Percentiles rank a stretch among this genome's conserved stretches.
Conservation (phyloP, 495 filamentous ascomycete species). For the Penicillium soppii region DNA sequence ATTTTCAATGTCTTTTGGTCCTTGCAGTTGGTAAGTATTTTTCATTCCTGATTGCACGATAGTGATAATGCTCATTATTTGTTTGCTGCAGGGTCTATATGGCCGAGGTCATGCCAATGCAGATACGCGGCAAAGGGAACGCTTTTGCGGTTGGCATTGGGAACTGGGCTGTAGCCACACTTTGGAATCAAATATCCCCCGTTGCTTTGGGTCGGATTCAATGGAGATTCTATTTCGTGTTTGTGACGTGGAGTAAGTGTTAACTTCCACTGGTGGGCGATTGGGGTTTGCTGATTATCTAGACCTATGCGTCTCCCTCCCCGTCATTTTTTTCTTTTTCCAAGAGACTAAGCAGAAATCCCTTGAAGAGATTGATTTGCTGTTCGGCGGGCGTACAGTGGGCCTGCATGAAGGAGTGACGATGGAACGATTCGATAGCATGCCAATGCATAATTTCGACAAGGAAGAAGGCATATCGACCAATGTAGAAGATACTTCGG, state of each 20-base stretch:
- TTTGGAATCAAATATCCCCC: slow-evolving; percentile 52
- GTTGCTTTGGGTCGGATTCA: slow-evolving; percentile 41
- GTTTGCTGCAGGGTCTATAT: slow-evolving; percentile 38
- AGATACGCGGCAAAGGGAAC: slow-evolving; percentile 48
- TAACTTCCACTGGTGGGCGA: neutral
- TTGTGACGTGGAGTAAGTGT: slow-evolving; percentile 39
- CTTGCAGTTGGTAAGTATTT: slow-evolving; percentile 40
- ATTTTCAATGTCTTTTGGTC: slow-evolving; percentile 48
- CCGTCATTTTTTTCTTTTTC: slow-evolving; percentile 52
- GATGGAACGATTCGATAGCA: slow-evolving; percentile 33
- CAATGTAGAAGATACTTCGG: slow-evolving; percentile 20
- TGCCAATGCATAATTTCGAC: slow-evolving; percentile 10
- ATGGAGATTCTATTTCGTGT: slow-evolving; percentile 51
- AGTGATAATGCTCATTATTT: neutral
- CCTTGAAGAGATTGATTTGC: slow-evolving; percentile 56
- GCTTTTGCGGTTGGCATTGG: slow-evolving; percentile 47
- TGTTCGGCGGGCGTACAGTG: slow-evolving; percentile 51
- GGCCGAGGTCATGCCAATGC: slow-evolving; percentile 52
- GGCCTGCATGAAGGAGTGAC: slow-evolving; percentile 21
- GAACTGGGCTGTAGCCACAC: slow-evolving; percentile 51
- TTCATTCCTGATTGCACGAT: neutral
- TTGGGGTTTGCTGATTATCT: slow-evolving; percentile 14
- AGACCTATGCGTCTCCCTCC: slow-evolving; percentile 35
- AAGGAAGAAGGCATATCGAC: slow-evolving; percentile 15
- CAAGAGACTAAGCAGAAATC: slow-evolving; percentile 56